Evolutionary conservation across 2,329 filamentous ascomycete species (phyloP).

Genomic region (Trichophyton mentagrophytes): DNA sequence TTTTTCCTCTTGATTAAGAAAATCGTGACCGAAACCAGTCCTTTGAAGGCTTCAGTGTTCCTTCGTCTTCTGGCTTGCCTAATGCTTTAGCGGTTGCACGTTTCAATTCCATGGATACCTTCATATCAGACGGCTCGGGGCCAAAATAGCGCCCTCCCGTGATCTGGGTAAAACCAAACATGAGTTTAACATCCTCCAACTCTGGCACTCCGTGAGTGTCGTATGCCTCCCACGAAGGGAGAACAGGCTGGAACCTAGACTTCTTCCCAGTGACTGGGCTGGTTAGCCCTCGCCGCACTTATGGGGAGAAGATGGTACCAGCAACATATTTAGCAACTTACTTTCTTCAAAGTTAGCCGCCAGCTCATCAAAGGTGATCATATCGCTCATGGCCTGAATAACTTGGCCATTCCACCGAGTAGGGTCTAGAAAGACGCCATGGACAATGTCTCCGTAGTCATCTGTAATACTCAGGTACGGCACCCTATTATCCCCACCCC

Average conservation of each 20-base stretch:
- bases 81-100: background rate
- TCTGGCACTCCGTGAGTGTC: constrained; percentile 22
- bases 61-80: background rate
- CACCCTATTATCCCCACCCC: constrained; percentile 30
- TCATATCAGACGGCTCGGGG: background rate
- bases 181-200: constrained; percentile 26
- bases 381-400: constrained; percentile 29
- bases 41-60: background rate
- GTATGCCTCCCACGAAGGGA: constrained; percentile 22
- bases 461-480: constrained; percentile 31
- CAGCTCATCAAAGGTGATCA: constrained; percentile 6
- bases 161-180: constrained; percentile 28
- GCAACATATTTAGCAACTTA: background rate
- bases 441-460: constrained; percentile 37
- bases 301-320: too few relatives aligned
- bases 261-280: constrained; percentile 20
- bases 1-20: background rate
- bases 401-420: constrained; percentile 26
- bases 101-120: background rate
- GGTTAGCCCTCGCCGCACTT: too few relatives aligned
- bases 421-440: constrained; percentile 33
- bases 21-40: background rate
- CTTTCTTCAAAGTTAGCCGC: background rate
- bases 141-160: constrained; percentile 13
- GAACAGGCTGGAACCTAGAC: constrained; percentile 20